Conservation (phyloP, 2,329 filamentous ascomycete genomes). For the Camptophora hylomeconis region DNA sequence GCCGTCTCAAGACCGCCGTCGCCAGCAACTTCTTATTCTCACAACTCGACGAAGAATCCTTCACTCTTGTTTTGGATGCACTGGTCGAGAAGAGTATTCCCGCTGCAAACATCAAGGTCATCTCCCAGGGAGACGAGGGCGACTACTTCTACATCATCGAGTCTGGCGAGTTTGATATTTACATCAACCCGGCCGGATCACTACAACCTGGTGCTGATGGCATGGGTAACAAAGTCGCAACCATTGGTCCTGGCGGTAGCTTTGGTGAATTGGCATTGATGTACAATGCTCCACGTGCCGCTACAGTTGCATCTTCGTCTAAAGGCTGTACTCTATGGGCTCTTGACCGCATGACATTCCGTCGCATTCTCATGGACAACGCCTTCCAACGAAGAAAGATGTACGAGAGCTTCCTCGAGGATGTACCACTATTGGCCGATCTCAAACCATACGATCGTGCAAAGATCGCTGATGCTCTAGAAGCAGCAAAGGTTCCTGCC, state of each 20-base stretch:
- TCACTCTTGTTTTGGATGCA: slow-evolving; percentile 72
- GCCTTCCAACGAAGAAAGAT: slow-evolving; percentile 91
- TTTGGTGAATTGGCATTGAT: slow-evolving; percentile 96
- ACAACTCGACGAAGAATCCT: slow-evolving; percentile 89
- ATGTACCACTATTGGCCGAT: slow-evolving; percentile 71
- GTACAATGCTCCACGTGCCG: slow-evolving; percentile 95
- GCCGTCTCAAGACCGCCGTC: slow-evolving; percentile 68
- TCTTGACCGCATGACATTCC: slow-evolving; percentile 89
- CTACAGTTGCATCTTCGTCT: slow-evolving; percentile 79
- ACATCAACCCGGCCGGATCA: slow-evolving; percentile 66
- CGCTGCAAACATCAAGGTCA: slow-evolving; percentile 80
- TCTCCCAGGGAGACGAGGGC: slow-evolving; percentile 86
- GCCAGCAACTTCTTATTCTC: slow-evolving; percentile 86
- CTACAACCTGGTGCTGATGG: slow-evolving; percentile 71
- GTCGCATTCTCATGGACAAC: slow-evolving; percentile 94
- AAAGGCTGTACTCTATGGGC: slow-evolving; percentile 76
- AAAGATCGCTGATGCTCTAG: slow-evolving; percentile 93
- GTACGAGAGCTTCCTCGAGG: slow-evolving; percentile 93
- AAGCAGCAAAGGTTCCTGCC: slow-evolving; percentile 72
- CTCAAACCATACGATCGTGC: slow-evolving; percentile 87
- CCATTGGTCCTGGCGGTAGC: slow-evolving; percentile 74
- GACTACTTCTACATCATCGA: slow-evolving; percentile 98
- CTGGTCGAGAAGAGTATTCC: slow-evolving; percentile 92
- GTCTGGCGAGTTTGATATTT: slow-evolving; percentile 77
- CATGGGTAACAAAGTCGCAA: slow-evolving; percentile 68